Base-by-base conservation (phyloP, 345 rosid species). In the Dimocarpus longan region DNA sequence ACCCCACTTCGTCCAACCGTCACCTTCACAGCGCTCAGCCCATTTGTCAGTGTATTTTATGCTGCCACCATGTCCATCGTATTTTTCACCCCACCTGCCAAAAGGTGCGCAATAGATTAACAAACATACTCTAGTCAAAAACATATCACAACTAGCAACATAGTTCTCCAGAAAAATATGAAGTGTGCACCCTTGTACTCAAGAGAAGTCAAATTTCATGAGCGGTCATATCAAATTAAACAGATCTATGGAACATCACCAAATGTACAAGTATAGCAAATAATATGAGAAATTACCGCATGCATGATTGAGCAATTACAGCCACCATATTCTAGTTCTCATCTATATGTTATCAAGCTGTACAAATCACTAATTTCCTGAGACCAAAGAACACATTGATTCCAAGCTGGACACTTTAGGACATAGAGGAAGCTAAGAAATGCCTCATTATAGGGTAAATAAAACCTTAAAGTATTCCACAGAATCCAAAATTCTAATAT, bases 1-100 rank as follows among this genome's bases (percentile, higher is more conserved):
- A 26, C 99, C 99, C 98, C 99, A 95, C 69, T 92, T 95, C 37
- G 96, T 82, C 98, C 99, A 93, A 22, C 92, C 91, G 26, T 89
- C 94, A 0, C 88, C 99, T 77, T 92, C 93, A 66, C 90, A 85
- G 15, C 95, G 87, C 85, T 93, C 99, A 0, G 98, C 99, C 99
- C 99, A 95, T 82, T 93, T 95, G 85, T 95, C 98, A 0, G 98
- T 93, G 83, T 95, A 95, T 80, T 95, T 95, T 66, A 82, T 79
- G 88, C 97, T 95, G 50, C 95, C 97, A 0, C 98, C 97, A 70
- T 87, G 90, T 21, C 98, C 98, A 21, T 95, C 97, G 42, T 95
- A 93, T 78, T 88, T 85, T 83, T 95, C 99, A 62, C 98, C 99
- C 98, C 98, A 93, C 91, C 99, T 95, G 80, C 54, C 32, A 68